Percentiles rank a stretch among this genome's conserved stretches.
Conservation (phyloP, 2,329 filamentous ascomycete species). For the Scolecobasidium constrictum region DNA sequence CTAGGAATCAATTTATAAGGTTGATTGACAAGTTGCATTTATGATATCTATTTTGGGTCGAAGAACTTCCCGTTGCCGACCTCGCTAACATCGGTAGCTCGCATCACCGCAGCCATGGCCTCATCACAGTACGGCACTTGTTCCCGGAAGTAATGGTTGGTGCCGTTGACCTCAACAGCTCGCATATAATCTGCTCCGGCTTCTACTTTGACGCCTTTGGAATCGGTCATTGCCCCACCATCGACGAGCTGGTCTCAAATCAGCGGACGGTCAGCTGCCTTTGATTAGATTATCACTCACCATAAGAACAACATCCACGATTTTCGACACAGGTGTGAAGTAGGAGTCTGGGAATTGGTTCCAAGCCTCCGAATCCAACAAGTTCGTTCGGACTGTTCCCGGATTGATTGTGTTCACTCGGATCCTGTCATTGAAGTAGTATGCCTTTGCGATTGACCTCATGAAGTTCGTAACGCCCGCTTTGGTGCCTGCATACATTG, state of each 20-base stretch:
- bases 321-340: slow-evolving; percentile 21
- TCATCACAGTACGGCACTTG: slow-evolving; percentile 15
- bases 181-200: slow-evolving; percentile 17
- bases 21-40: not conserved
- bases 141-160: slow-evolving; percentile 20
- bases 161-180: slow-evolving; percentile 19
- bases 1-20: too few relatives aligned
- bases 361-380: slow-evolving; percentile 19
- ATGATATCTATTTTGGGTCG: not conserved
- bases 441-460: slow-evolving; percentile 13
- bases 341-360: slow-evolving; percentile 21
- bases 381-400: slow-evolving; percentile 22
- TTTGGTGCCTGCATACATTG: slow-evolving; percentile 13
- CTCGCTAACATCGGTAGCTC: slow-evolving; percentile 17
- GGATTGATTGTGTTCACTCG: slow-evolving; percentile 26
- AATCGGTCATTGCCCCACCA: slow-evolving; percentile 17
- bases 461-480: slow-evolving; percentile 21
- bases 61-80: not conserved
- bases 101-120: slow-evolving; percentile 21
- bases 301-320: slow-evolving; percentile 10
- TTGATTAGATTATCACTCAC: not conserved
- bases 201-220: slow-evolving; percentile 13
- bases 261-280: not conserved
- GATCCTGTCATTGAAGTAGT: slow-evolving; percentile 18
- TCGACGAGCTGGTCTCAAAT: slow-evolving; percentile 8